A percentile compares a stretch with the other conserved stretches of the same genome.
phyloP scores from a whole-genome alignment of 495 filamentous ascomycete genomes.

The Platismatia glauca region DNA sequence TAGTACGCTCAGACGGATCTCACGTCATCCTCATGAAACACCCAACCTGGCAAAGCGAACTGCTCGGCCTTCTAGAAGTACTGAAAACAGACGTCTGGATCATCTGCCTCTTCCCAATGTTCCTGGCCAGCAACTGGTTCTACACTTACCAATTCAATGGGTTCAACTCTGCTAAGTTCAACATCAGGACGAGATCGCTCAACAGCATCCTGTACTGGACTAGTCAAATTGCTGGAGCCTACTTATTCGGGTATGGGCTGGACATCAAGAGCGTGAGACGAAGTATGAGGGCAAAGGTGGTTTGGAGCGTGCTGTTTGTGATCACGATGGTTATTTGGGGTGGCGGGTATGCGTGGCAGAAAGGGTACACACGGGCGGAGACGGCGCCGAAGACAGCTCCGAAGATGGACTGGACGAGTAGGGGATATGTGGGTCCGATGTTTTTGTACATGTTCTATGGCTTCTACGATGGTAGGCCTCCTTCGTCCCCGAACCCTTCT shows the following conservation, averaged over 20 bases:
- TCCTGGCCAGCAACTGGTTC: constrained; percentile 66
- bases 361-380: constrained; percentile 37
- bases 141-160: constrained; percentile 64
- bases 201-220: constrained; percentile 46
- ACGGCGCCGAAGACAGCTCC: constrained; percentile 26
- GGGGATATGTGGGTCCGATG: constrained; percentile 41
- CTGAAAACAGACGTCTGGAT: constrained; percentile 33
- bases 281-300: constrained; percentile 33
- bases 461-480: constrained; percentile 37
- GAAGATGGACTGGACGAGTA: constrained; percentile 34
- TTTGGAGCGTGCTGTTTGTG: constrained; percentile 33
- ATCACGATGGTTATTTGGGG: constrained; percentile 43
- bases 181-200: constrained; percentile 38
- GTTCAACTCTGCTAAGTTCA: constrained; percentile 40
- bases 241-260: constrained; percentile 38
- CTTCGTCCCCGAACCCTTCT: constrained; percentile 33
- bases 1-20: constrained; percentile 69
- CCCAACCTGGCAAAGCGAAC: constrained; percentile 52
- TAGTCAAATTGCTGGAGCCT: constrained; percentile 43
- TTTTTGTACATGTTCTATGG: constrained; percentile 50
- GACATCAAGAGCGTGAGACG: constrained; percentile 36
- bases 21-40: constrained; percentile 75
- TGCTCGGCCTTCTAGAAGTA: constrained; percentile 37
- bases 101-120: constrained; percentile 42
- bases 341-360: constrained; percentile 45